Conservation (phyloP, 305 asterid species). For the Caryopteris hybrid region DNA sequence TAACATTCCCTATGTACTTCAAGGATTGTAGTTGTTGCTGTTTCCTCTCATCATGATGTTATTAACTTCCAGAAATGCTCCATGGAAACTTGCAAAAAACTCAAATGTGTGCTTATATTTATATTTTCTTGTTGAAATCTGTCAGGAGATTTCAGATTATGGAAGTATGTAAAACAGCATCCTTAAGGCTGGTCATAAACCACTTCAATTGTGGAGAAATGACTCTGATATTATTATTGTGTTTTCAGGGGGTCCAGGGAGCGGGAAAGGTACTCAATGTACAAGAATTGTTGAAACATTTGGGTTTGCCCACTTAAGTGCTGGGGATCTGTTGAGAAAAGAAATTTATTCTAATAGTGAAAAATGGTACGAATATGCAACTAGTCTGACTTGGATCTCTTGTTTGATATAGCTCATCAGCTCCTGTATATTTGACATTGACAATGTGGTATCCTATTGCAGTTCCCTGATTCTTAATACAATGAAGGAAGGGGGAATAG, state of each 20-base stretch:
- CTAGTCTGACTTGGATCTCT: conserved; percentile 7
- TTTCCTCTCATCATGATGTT: conserved; percentile 8
- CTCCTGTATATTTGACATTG: conserved; percentile 6
- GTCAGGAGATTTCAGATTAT: neutral
- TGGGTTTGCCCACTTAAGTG: conserved; percentile 89
- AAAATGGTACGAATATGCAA: conserved; percentile 48
- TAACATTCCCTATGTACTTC: conserved; percentile 2
- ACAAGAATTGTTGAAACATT: conserved; percentile 59
- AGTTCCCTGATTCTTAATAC: conserved; percentile 76
- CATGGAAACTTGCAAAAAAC: neutral
- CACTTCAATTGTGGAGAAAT: neutral
- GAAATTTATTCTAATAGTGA: conserved; percentile 64
- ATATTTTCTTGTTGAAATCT: neutral
- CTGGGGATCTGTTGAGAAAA: conserved; percentile 86
- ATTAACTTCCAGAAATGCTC: conserved; percentile 10
- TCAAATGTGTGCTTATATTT: neutral
- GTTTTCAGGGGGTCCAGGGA: conserved; percentile 90
- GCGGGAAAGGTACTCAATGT: conserved; percentile 98
- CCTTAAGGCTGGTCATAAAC: conserved; percentile 1
- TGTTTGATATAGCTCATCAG: conserved; percentile 14
- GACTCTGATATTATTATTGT: conserved; percentile 22
- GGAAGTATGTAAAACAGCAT: neutral
- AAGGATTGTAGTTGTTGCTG: neutral
- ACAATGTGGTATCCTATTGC: conserved; percentile 28
- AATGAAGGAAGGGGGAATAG: conserved; percentile 86